Percentiles rank a stretch among this genome's conserved stretches.
These are phyloP conservation scores for Musa acuminata DNA, from an alignment of 176 grass and related monocot genomes.

Conservation along the genomic window DNA sequence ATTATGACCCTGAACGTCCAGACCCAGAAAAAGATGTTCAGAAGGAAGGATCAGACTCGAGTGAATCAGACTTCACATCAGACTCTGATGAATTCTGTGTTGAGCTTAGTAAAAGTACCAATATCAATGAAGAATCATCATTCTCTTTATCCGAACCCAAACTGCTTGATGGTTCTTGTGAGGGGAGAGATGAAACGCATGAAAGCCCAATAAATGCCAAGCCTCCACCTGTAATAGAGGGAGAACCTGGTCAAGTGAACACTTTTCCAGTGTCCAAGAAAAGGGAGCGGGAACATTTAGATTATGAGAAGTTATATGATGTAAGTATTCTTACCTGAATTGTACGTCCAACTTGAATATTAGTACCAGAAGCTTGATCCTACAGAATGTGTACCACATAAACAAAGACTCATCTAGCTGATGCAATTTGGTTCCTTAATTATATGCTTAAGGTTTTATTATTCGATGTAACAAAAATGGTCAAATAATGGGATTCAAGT, in stretches of 20 bases:
- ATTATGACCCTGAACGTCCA: slow-evolving; percentile 61
- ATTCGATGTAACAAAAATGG: too few species aligned
- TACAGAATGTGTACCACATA: not conserved
- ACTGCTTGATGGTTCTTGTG: slow-evolving; percentile 1
- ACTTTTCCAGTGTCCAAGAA: slow-evolving; percentile 36
- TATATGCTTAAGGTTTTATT: too few species aligned
- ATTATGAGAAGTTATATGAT: slow-evolving; percentile 87
- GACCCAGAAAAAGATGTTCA: slow-evolving; percentile 49
- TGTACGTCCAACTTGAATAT: not conserved
- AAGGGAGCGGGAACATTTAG: slow-evolving; percentile 50
- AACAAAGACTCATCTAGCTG: too few species aligned
- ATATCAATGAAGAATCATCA: slow-evolving; percentile 27
- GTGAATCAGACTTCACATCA: slow-evolving; percentile 80
- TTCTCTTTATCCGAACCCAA: slow-evolving; percentile 25
- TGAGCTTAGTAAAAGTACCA: slow-evolving; percentile 55
- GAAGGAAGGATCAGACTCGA: slow-evolving; percentile 34
- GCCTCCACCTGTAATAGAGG: slow-evolving; percentile 8
- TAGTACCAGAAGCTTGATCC: not conserved
- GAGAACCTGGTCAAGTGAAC: slow-evolving; percentile 36
- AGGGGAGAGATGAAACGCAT: slow-evolving; percentile 4
- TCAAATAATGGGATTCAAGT: too few species aligned
- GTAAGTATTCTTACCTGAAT: slow-evolving; percentile 34
- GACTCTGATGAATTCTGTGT: slow-evolving; percentile 90
- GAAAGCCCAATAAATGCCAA: not conserved
- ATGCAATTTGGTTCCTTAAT: too few species aligned